A percentile compares a stretch with the other conserved stretches of the same genome.
These are phyloP conservation scores for Chlorella sp. DNA, from an alignment of 139 green algal species.

Conservation along the genomic window DNA sequence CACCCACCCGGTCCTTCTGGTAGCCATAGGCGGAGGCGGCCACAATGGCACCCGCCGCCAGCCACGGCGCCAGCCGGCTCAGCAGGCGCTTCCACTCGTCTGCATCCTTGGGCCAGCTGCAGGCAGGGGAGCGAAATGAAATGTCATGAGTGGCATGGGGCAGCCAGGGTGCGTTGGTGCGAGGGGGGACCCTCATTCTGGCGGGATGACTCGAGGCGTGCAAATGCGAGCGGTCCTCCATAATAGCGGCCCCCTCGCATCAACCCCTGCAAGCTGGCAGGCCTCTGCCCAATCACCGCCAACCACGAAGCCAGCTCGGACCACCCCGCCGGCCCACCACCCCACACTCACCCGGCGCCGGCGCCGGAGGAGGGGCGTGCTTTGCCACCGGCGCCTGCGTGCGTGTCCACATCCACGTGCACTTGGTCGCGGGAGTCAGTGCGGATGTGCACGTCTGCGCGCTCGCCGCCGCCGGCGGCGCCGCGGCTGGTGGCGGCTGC, in stretches of 20 bases:
- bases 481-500: not conserved
- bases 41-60: not conserved
- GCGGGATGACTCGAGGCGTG: too few relatives aligned
- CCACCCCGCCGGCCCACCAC: not conserved
- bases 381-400: not conserved
- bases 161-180: not conserved
- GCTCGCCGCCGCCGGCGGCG: not conserved
- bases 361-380: not conserved
- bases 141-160: not conserved
- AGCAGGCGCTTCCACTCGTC: conserved; percentile 29
- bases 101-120: conserved; percentile 15
- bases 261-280: not conserved
- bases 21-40: not conserved
- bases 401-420: conserved; percentile 6
- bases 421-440: not conserved
- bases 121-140: not conserved
- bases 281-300: not conserved
- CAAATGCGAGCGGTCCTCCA: too few relatives aligned
- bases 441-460: conserved; percentile 4
- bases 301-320: not conserved
- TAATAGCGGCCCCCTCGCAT: too few relatives aligned
- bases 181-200: not conserved
- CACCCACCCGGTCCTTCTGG: not conserved
- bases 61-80: conserved; percentile 1
- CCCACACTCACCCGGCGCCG: not conserved